These are phyloP conservation scores for Phytophthora chlamydospora DNA, from an alignment of 352 stramenopile species.

Conservation along the genomic window DNA sequence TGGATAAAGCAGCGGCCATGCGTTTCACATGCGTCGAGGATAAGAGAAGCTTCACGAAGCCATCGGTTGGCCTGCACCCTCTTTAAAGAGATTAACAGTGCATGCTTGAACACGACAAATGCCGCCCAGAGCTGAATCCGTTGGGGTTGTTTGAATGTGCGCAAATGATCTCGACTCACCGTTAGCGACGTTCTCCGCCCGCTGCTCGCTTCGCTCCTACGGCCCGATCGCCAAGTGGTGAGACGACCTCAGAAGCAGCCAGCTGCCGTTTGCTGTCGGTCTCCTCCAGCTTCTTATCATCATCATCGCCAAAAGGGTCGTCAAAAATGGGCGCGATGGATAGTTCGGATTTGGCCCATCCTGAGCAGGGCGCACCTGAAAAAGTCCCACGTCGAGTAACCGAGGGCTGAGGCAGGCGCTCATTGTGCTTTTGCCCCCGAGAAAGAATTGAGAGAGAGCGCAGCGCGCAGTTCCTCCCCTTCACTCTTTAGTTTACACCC, in stretches of 20 bases:
- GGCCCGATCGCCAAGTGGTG: no score
- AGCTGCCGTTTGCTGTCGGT: no score
- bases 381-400: slow-evolving; percentile 29
- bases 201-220: no score
- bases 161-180: no score
- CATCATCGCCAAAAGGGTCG: not conserved
- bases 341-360: slow-evolving; percentile 22
- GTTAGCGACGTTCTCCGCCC: no score
- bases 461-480: not conserved
- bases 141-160: no score
- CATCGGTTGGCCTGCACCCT: no score
- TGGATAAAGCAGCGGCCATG: not conserved
- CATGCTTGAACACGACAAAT: no score
- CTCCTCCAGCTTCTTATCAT: no score
- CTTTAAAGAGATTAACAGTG: no score
- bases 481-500: slow-evolving; percentile 15
- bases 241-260: no score
- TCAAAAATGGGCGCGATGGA: slow-evolving; percentile 8
- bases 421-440: slow-evolving; percentile 19
- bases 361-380: slow-evolving; percentile 35
- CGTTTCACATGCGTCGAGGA: slow-evolving; percentile 5
- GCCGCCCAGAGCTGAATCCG: no score
- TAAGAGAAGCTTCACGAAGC: not conserved
- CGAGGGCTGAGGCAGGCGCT: slow-evolving; percentile 33
- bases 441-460: not conserved